A percentile compares a stretch with the other conserved stretches of the same genome.
phyloP scores from a whole-genome alignment of 176 grass and related monocot genomes.

The Secale cereale region DNA sequence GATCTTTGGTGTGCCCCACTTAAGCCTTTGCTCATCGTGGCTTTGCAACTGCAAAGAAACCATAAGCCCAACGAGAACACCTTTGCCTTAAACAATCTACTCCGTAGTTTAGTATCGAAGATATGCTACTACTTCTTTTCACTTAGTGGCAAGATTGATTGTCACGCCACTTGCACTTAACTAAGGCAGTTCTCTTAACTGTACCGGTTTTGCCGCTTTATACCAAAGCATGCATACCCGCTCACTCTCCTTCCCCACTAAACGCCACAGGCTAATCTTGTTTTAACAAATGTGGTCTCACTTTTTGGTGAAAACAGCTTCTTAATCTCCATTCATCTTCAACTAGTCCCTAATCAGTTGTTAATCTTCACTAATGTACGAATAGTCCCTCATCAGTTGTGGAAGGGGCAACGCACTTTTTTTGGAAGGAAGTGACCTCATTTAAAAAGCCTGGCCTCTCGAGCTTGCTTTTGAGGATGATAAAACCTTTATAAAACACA shows the following conservation, averaged over 20 bases:
- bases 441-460: not conserved
- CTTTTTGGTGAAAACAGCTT: conserved; percentile 25
- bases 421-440: not conserved
- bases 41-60: conserved; percentile 16
- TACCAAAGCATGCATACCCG: conserved; percentile 36
- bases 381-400: not conserved
- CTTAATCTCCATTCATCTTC: not conserved
- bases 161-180: conserved; percentile 43
- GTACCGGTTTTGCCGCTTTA: conserved; percentile 38
- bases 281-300: conserved; percentile 13
- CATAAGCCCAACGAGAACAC: conserved; percentile 14
- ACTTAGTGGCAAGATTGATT: conserved; percentile 55
- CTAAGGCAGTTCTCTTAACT: conserved; percentile 31
- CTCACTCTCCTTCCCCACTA: conserved; percentile 4
- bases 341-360: not conserved
- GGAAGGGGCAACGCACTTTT: not conserved
- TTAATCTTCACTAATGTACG: not conserved
- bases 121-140: conserved; percentile 47
- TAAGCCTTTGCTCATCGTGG: conserved; percentile 13
- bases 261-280: conserved; percentile 18
- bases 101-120: conserved; percentile 31
- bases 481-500: not conserved
- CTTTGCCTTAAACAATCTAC: conserved; percentile 40
- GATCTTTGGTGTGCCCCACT: conserved; percentile 8
- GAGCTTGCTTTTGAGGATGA: not conserved